Evolutionary conservation across 192 early-diverging fungal species (phyloP).

Genomic region (Chytriomyces hyalinus): DNA sequence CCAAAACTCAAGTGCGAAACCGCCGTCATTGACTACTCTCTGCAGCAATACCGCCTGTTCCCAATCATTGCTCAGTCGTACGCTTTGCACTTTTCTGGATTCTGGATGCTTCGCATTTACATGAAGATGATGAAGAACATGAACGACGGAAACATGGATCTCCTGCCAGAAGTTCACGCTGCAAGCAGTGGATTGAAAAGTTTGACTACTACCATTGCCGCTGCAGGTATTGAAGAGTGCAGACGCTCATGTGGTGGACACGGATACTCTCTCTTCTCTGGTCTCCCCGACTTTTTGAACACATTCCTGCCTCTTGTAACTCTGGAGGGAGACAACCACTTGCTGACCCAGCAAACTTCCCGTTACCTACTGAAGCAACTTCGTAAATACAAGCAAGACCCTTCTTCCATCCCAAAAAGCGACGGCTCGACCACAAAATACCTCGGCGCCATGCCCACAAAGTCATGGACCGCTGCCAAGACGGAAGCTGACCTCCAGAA

Average conservation of each 20-base stretch:
- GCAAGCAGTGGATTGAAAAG: slow-evolving; percentile 91
- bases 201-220: slow-evolving; percentile 90
- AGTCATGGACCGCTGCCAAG: slow-evolving; percentile 11
- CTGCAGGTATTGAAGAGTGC: slow-evolving; percentile 90
- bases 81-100: slow-evolving; percentile 89
- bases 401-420: slow-evolving; percentile 52
- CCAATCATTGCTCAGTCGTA: slow-evolving; percentile 88
- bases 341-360: slow-evolving; percentile 84
- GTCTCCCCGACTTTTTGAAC: slow-evolving; percentile 67
- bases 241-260: slow-evolving; percentile 92
- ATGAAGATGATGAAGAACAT: slow-evolving; percentile 77
- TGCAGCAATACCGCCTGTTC: slow-evolving; percentile 93
- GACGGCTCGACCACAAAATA: slow-evolving; percentile 66
- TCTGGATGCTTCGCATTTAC: slow-evolving; percentile 81
- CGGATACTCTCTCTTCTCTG: slow-evolving; percentile 92
- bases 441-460: slow-evolving; percentile 49
- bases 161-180: slow-evolving; percentile 76
- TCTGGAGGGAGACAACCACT: slow-evolving; percentile 60
- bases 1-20: slow-evolving; percentile 62
- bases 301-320: slow-evolving; percentile 92
- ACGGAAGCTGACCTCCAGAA: slow-evolving; percentile 59
- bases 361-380: slow-evolving; percentile 78
- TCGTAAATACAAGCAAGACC: slow-evolving; percentile 56
- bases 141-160: slow-evolving; percentile 49
- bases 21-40: slow-evolving; percentile 90